Conservation (phyloP, 805 yeast genomes). For the Hanseniaspora jakobsenii region DNA sequence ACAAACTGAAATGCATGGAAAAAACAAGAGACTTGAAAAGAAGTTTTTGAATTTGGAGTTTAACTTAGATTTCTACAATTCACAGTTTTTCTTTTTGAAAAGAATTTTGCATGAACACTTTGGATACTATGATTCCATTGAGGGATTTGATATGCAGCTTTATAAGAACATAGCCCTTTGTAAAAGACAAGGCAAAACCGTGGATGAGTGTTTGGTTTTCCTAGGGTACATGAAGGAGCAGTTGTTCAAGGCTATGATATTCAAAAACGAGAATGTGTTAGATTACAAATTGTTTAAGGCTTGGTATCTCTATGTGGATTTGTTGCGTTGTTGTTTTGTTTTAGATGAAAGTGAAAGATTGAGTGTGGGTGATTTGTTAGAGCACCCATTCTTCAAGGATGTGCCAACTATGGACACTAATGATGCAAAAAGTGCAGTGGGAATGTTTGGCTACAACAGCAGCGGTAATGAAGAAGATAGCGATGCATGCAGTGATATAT, state of each 20-base stretch:
- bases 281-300: conserved; percentile 57
- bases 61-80: conserved; percentile 5
- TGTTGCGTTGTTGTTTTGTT: conserved; percentile 50
- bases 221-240: conserved; percentile 4
- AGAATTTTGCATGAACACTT: conserved; percentile 7
- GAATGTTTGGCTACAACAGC: conserved; percentile 11
- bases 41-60: conserved; percentile 5
- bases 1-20: too few relatives aligned
- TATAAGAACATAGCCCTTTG: neutral
- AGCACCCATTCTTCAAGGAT: conserved; percentile 69
- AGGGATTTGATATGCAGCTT: conserved; percentile 6
- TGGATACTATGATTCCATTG: neutral
- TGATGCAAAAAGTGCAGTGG: conserved; percentile 3
- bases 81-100: conserved; percentile 7
- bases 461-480: neutral
- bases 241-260: conserved; percentile 5
- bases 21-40: too few relatives aligned
- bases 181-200: neutral
- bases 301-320: conserved; percentile 73
- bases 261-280: conserved; percentile 17
- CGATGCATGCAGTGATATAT: neutral
- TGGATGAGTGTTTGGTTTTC: conserved; percentile 1
- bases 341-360: conserved; percentile 64
- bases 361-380: conserved; percentile 62
- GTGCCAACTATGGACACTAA: conserved; percentile 42